Conservation (phyloP, 106 monocot species). For the Acorus calamus region DNA sequence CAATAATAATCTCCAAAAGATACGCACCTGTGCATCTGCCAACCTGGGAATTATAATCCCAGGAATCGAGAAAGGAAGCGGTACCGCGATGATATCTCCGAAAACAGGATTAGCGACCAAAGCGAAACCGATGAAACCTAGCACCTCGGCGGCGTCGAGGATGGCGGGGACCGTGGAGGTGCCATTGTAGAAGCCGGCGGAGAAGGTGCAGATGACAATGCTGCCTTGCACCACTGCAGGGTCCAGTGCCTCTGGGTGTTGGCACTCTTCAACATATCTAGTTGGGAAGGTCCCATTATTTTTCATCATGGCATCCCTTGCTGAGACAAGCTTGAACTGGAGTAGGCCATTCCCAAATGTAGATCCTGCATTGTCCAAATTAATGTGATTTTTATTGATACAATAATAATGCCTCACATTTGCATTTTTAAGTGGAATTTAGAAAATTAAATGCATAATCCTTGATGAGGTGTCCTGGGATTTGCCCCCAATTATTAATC, state of each 20-base stretch:
- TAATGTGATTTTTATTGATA: too few relatives aligned
- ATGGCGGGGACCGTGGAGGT: conserved; percentile 37
- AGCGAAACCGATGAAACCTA: conserved; percentile 53
- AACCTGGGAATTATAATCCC: conserved; percentile 50
- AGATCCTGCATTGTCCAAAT: conserved; percentile 19
- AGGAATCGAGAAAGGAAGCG: conserved; percentile 58
- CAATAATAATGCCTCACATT: too few relatives aligned
- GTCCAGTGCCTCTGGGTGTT: conserved; percentile 28
- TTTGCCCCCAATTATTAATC: too few relatives aligned
- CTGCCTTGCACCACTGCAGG: conserved; percentile 20
- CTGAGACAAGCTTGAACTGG: conserved; percentile 40
- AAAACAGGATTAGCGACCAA: conserved; percentile 48
- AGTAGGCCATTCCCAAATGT: conserved; percentile 27
- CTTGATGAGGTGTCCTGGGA: too few relatives aligned
- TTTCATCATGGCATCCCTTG: conserved; percentile 32
- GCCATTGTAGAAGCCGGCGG: conserved; percentile 44
- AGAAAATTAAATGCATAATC: too few relatives aligned
- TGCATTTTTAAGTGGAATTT: too few relatives aligned
- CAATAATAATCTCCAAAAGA: too few relatives aligned
- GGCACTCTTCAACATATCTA: conserved; percentile 43
- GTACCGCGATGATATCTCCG: conserved; percentile 56
- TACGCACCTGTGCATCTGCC: conserved; percentile 29
- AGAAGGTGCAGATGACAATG: conserved; percentile 67
- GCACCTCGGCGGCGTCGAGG: conserved; percentile 31
- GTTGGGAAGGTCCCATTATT: background rate